Evolutionary conservation across 176 grass and related monocot genomes (phyloP).

Genomic region (Areca catechu): DNA sequence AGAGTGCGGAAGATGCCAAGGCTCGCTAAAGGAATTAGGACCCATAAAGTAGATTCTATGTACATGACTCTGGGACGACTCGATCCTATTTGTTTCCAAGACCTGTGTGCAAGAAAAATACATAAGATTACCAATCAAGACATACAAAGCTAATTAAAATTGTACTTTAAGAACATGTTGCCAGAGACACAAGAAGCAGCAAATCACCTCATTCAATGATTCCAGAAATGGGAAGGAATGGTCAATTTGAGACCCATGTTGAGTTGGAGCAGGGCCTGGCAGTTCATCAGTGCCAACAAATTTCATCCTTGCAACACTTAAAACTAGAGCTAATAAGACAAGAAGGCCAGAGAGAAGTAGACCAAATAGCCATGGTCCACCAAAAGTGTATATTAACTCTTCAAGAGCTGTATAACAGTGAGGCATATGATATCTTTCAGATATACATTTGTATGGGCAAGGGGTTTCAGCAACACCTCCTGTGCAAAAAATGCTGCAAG

Average conservation of each 20-base stretch:
- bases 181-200: conserved; percentile 1
- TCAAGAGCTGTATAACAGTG: conserved; percentile 96
- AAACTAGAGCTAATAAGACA: conserved; percentile 86
- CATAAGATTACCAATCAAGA: conserved; percentile 14
- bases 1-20: conserved; percentile 93
- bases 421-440: conserved; percentile 98
- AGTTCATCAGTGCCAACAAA: conserved; percentile 94
- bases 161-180: conserved; percentile 8
- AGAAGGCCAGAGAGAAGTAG: conserved; percentile 92
- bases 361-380: conserved; percentile 97
- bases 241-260: conserved; percentile 94
- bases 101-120: conserved; percentile 41
- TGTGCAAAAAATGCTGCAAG: conserved; percentile 25
- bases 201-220: conserved; percentile 86
- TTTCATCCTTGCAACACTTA: conserved; percentile 99
- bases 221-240: conserved; percentile 99
- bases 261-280: conserved; percentile 90
- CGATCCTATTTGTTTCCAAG: conserved; percentile 94
- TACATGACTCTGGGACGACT: conserved; percentile 94
- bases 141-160: neutral
- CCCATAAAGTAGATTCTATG: conserved; percentile 99
- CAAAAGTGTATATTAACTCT: conserved; percentile 98
- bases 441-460: conserved; percentile 83
- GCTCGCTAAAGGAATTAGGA: conserved; percentile 90
- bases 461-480: conserved; percentile 85